Conservation (phyloP, 2,329 filamentous ascomycete species). For the Pseudogymnoascus sp. region DNA sequence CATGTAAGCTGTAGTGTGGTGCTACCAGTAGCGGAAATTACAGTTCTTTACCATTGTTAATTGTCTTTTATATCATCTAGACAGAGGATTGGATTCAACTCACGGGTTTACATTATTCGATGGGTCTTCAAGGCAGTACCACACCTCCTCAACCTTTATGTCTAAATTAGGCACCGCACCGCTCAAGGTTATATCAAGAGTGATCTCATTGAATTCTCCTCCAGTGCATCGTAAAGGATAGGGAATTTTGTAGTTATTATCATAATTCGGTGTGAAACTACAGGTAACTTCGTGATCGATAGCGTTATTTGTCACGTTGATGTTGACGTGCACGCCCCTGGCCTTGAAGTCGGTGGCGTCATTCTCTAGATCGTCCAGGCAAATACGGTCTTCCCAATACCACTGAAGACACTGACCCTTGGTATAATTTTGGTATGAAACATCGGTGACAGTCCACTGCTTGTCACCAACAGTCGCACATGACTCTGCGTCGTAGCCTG, state of each 20-base stretch:
- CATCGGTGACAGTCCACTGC: neutral
- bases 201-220: neutral
- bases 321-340: neutral
- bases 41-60: neutral
- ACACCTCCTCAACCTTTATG: neutral
- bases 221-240: neutral
- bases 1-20: neutral
- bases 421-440: neutral
- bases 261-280: neutral
- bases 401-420: neutral
- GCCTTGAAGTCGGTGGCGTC: neutral
- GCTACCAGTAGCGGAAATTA: neutral
- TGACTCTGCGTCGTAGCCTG: neutral
- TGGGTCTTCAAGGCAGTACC: neutral
- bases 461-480: neutral
- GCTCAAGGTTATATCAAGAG: neutral
- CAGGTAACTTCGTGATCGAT: neutral
- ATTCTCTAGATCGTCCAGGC: neutral
- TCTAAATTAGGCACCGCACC: neutral
- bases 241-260: neutral
- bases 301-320: conserved; percentile 3
- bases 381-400: neutral
- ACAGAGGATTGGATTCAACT: neutral
- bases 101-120: neutral
- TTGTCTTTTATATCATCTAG: neutral